Conservation (phyloP, 1,284 basidiomycete species). For the Sparassis latifolia region DNA sequence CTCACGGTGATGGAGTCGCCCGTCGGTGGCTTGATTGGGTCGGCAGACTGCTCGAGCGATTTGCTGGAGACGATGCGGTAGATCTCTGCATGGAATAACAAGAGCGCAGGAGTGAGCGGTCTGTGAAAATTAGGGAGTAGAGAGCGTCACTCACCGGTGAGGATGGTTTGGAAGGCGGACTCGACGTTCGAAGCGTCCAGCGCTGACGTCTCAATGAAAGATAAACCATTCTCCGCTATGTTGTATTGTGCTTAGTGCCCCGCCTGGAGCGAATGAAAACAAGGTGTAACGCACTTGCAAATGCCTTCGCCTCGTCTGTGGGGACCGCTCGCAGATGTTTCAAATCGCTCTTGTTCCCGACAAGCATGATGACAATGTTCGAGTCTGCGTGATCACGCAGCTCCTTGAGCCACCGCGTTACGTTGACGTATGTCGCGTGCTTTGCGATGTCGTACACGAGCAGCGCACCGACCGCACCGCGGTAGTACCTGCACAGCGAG, state of each 20-base stretch:
- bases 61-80: slow-evolving; percentile 93
- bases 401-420: slow-evolving; percentile 98
- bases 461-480: slow-evolving; percentile 91
- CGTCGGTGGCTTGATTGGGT: slow-evolving; percentile 61
- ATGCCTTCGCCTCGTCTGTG: slow-evolving; percentile 88
- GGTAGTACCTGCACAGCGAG: slow-evolving; percentile 74
- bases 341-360: slow-evolving; percentile 97
- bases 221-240: slow-evolving; percentile 75
- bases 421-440: slow-evolving; percentile 93
- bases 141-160: slow-evolving; percentile 63
- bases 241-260: neutral
- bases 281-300: slow-evolving; percentile 58
- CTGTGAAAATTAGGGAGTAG: neutral
- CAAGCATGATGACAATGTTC: slow-evolving; percentile 93
- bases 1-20: slow-evolving; percentile 76
- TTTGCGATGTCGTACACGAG: slow-evolving; percentile 94
- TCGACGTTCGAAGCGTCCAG: slow-evolving; percentile 99
- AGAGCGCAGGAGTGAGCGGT: neutral
- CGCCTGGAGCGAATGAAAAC: neutral
- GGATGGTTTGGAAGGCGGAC: slow-evolving; percentile 93
- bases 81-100: slow-evolving; percentile 58
- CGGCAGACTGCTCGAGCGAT: slow-evolving; percentile 76
- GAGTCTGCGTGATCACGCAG: slow-evolving; percentile 91
- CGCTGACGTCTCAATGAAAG: slow-evolving; percentile 98
- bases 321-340: slow-evolving; percentile 95